Evolutionary conservation across 257 asterid genomes (phyloP), one percentile per base, ranked within the genome.

Genomic region (Mitragyna speciosa): DNA sequence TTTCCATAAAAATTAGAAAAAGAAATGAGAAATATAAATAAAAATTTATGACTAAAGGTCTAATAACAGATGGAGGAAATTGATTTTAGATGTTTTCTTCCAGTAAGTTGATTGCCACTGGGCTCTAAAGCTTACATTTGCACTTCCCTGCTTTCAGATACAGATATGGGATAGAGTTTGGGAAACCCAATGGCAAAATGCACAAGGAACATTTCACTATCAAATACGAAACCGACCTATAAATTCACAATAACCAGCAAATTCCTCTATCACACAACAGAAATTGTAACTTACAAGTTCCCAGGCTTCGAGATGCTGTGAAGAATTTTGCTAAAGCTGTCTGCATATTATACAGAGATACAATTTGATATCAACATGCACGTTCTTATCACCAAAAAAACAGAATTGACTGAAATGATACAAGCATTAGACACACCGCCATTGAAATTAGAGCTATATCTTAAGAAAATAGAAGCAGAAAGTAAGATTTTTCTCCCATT

Each of bases 251-350:
- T 36, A 36, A 36, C 41, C 41, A 4, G 41, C 41, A 36, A 36
- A 36, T 36, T 36, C 41, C 41, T 74, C 7, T 12, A 51, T 76
- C 14, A 71, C 12, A 17, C 49, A 41, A 48, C 28, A 41, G 39
- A n/a, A 54, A 26, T 26, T 56, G n/a, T 14, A 69, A 82, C 89
- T 82, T 82, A 84, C 98, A 59, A 95, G 95, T 85, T 90, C 97
- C 99, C 97, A 93, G 51, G 90, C 95, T 80, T 90, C 96, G 66
- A 93, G 67, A 82, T 81, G 84, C 75, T 80, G 81, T 54, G 87
- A 68, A 78, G 81, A 52, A 79, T 86, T 83, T 65, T 75, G 87
- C 82, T 87, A 45, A 7, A 87, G 86, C 83, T 90, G 82, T 82
- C 99, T 93, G 97, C 67, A 81, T 76, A 49, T 41, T 30, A 66